A percentile compares a stretch with the other conserved stretches of the same genome.
Evolutionary conservation across 305 asterid genomes (phyloP).

Genomic region (Rubia balearica): DNA sequence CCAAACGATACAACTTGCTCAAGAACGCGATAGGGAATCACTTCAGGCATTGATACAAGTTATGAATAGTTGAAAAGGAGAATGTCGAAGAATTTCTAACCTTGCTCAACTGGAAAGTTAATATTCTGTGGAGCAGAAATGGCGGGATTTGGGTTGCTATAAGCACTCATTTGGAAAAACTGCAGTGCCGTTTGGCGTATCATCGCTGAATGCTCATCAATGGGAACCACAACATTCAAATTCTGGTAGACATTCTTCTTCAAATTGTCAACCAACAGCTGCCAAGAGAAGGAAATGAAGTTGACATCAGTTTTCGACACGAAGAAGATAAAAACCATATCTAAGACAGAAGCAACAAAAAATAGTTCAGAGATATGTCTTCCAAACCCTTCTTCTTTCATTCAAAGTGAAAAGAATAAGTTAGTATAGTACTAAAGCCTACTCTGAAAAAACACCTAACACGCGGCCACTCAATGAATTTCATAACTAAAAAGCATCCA

Average conservation of each 20-base stretch:
- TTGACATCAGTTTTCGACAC: slow-evolving; percentile 1
- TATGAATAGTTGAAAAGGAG: background rate
- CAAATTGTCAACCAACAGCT: slow-evolving; percentile 49
- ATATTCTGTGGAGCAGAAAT: slow-evolving; percentile 23
- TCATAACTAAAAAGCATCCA: background rate
- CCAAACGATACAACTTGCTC: too few relatives aligned
- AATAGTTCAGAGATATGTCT: background rate
- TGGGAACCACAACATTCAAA: slow-evolving; percentile 30
- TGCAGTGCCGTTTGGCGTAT: slow-evolving; percentile 34
- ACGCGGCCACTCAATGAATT: background rate
- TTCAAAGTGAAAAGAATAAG: background rate
- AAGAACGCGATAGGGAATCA: background rate
- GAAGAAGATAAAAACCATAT: background rate
- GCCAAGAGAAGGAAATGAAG: slow-evolving; percentile 21
- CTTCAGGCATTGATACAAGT: background rate
- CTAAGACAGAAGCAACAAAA: background rate
- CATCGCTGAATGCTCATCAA: slow-evolving; percentile 30
- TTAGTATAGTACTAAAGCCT: background rate
- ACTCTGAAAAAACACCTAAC: background rate
- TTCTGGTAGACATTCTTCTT: slow-evolving; percentile 47
- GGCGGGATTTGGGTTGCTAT: slow-evolving; percentile 20
- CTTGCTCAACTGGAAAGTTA: slow-evolving; percentile 39
- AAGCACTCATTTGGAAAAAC: slow-evolving; percentile 29
- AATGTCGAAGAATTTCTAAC: slow-evolving; percentile 23
- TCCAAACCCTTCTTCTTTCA: background rate